Percentiles rank a stretch among this genome's conserved stretches.
These are phyloP conservation scores for Evernia prunastri DNA, from an alignment of 495 filamentous ascomycete genomes.

Conservation along the genomic window DNA sequence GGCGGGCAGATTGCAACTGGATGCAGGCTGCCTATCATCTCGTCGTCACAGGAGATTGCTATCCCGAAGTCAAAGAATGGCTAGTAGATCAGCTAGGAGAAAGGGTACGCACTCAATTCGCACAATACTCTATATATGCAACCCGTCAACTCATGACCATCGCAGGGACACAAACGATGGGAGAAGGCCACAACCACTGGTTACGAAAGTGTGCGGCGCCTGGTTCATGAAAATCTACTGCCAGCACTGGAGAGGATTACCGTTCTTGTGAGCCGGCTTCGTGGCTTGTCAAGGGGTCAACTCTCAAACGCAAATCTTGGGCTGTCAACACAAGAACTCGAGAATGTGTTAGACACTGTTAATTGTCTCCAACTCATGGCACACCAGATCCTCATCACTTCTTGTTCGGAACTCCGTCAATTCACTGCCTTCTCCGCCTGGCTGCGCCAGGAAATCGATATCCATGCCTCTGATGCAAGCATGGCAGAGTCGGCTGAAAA, in stretches of 20 bases:
- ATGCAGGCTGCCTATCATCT: conserved; percentile 78
- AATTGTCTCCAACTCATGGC: conserved; percentile 65
- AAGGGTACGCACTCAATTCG: conserved; percentile 47
- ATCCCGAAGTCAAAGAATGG: conserved; percentile 74
- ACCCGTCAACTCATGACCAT: conserved; percentile 22
- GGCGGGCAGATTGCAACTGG: conserved; percentile 56
- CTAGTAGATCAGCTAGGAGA: conserved; percentile 81
- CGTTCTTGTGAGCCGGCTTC: conserved; percentile 73
- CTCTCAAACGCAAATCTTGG: conserved; percentile 60
- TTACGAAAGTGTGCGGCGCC: conserved; percentile 65
- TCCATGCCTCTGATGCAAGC: conserved; percentile 40
- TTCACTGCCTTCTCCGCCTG: conserved; percentile 77
- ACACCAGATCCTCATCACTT: conserved; percentile 62
- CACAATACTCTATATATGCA: neutral
- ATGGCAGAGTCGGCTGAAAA: conserved; percentile 44
- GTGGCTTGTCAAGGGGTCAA: conserved; percentile 80
- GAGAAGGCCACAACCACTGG: conserved; percentile 75
- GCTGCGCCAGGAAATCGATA: conserved; percentile 79
- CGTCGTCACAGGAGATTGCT: conserved; percentile 76
- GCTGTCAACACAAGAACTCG: conserved; percentile 52
- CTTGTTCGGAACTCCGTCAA: conserved; percentile 70
- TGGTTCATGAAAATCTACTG: conserved; percentile 80
- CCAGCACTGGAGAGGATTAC: conserved; percentile 78
- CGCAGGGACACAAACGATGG: conserved; percentile 88
- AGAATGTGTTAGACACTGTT: conserved; percentile 61